Percentiles rank a stretch among this genome's conserved stretches.
Conservation (phyloP, 2,329 filamentous ascomycete species). For the Aureobasidium lini region DNA sequence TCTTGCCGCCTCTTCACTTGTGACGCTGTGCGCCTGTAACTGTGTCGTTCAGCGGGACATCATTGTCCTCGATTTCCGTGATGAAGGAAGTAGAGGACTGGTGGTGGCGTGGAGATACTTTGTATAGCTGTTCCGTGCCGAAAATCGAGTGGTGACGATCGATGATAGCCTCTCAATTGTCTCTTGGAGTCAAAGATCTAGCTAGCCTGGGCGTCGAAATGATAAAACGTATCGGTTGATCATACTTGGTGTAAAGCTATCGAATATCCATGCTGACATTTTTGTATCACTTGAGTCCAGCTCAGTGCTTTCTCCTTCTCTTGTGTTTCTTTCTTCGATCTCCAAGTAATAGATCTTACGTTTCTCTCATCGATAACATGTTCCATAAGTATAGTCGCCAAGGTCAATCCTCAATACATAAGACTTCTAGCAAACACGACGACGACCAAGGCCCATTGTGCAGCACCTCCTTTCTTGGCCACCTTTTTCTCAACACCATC, state of each 20-base stretch:
- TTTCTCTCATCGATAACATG: not conserved
- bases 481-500: not conserved
- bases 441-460: slow-evolving; percentile 11
- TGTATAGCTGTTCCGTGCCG: no score
- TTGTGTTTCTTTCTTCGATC: not conserved
- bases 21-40: no score
- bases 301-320: not conserved
- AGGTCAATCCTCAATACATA: slow-evolving; percentile 6
- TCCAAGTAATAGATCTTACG: not conserved
- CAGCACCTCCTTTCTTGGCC: not conserved
- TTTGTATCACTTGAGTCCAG: not conserved
- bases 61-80: no score
- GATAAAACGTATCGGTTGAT: not conserved
- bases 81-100: no score
- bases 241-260: not conserved
- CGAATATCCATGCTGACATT: not conserved
- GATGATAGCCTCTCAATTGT: no score
- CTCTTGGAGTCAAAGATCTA: no score
- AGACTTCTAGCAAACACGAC: slow-evolving; percentile 11
- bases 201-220: no score
- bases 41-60: no score
- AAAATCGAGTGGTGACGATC: no score
- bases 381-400: not conserved
- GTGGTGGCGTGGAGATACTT: no score
- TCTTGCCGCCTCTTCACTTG: no score